Percentiles rank a stretch among this genome's conserved stretches.
Conservation (phyloP, 495 filamentous ascomycete genomes). For the Pyrenopolyporus hunteri region DNA sequence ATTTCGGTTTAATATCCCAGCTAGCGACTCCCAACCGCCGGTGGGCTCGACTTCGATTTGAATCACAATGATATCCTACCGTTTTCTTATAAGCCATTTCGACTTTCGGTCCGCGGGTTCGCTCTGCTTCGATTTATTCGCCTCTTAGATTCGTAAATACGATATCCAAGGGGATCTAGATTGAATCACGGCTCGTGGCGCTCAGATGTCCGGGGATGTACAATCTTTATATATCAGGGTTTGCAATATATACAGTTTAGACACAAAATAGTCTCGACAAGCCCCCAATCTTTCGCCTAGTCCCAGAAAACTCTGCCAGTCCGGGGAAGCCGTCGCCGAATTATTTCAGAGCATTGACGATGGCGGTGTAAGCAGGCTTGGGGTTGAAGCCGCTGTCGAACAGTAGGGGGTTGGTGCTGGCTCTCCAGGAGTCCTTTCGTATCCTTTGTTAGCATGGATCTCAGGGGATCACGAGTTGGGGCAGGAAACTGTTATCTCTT, state of each 20-base stretch:
- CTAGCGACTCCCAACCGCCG: slow-evolving; percentile 11
- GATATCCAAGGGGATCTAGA: not conserved
- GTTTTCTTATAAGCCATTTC: not conserved
- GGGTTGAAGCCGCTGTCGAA: slow-evolving; percentile 67
- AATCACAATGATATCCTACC: slow-evolving; percentile 29
- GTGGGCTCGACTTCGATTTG: slow-evolving; percentile 19
- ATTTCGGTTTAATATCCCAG: slow-evolving; percentile 23
- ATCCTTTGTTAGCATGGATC: slow-evolving; percentile 19
- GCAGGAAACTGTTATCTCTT: slow-evolving; percentile 32
- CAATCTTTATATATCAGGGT: slow-evolving; percentile 25
- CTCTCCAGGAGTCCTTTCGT: slow-evolving; percentile 67
- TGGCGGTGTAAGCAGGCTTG: slow-evolving; percentile 69
- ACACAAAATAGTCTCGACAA: slow-evolving; percentile 1
- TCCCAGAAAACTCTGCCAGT: not conserved
- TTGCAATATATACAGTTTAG: slow-evolving; percentile 33
- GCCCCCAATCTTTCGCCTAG: not conserved
- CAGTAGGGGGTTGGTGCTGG: slow-evolving; percentile 62
- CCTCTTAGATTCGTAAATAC: not conserved
- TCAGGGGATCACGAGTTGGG: not conserved
- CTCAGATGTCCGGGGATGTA: not conserved
- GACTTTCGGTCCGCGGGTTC: not conserved
- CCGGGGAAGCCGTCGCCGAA: not conserved
- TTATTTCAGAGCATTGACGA: slow-evolving; percentile 57
- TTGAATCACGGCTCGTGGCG: not conserved
- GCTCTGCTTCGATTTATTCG: not conserved